Conservation (phyloP, 352 stramenopile species). For the Globisporangium lucens region DNA sequence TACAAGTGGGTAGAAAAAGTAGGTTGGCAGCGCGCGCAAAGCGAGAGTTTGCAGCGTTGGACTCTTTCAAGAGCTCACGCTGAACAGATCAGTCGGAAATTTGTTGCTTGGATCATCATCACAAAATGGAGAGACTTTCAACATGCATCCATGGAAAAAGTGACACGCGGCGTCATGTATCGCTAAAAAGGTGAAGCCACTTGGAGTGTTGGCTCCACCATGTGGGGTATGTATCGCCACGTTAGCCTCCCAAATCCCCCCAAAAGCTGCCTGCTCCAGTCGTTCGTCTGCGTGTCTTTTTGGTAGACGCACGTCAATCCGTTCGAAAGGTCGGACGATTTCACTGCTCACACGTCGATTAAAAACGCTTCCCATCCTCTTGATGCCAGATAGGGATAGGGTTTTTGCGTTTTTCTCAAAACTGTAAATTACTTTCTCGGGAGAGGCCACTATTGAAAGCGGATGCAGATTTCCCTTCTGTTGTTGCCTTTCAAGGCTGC, state of each 20-base stretch:
- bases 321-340: constrained; percentile 6
- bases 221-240: background rate
- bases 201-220: background rate
- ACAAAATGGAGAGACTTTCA: no score
- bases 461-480: background rate
- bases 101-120: background rate
- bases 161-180: background rate
- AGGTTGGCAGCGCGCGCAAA: background rate
- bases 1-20: constrained; percentile 8
- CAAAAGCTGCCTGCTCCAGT: background rate
- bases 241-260: background rate
- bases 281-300: constrained; percentile 5
- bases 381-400: background rate
- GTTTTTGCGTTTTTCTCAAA: background rate
- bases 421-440: background rate
- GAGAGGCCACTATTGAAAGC: background rate
- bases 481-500: background rate
- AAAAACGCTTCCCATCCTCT: background rate
- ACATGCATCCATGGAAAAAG: background rate
- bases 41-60: constrained; percentile 3
- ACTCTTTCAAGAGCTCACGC: background rate
- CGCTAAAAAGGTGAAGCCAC: background rate
- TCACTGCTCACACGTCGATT: constrained; percentile 8
- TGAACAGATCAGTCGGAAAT: background rate
- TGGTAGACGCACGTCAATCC: constrained; percentile 10